phyloP scores from a whole-genome alignment of 345 rosid species.

The Dipteronia sinensis region DNA sequence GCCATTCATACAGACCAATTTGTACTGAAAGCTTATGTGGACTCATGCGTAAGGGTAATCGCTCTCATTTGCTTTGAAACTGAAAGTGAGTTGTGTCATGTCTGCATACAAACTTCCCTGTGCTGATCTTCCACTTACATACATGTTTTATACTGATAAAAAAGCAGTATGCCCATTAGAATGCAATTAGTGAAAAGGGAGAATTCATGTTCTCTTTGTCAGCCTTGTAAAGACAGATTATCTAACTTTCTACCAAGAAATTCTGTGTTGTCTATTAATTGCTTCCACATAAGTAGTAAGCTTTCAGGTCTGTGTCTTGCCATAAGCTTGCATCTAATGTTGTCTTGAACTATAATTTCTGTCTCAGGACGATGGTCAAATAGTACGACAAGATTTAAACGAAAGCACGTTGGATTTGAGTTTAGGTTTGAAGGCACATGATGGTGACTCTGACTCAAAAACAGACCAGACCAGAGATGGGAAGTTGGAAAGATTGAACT shows the following conservation, averaged over 20 bases:
- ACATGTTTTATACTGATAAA: not conserved
- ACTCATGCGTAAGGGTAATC: not conserved
- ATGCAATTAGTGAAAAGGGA: not conserved
- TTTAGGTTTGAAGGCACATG: constrained; percentile 59
- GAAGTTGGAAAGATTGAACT: constrained; percentile 30
- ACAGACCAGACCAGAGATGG: constrained; percentile 30
- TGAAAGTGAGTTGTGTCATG: not conserved
- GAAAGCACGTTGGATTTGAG: constrained; percentile 82
- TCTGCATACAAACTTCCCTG: not conserved
- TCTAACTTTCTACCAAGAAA: not conserved
- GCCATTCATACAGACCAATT: constrained; percentile 3
- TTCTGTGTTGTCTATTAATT: not conserved
- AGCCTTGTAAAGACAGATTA: not conserved
- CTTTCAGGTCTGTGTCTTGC: not conserved
- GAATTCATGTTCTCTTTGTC: not conserved
- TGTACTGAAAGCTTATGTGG: constrained; percentile 6
- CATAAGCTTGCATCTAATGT: constrained; percentile 15
- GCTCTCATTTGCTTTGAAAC: constrained; percentile 9
- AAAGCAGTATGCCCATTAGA: not conserved
- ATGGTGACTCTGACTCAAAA: constrained; percentile 41
- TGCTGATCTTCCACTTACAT: not conserved
- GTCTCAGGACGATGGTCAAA: constrained; percentile 53
- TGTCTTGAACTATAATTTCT: constrained; percentile 21
- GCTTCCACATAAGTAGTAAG: not conserved
- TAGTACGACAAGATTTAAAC: constrained; percentile 84